Percentiles rank a stretch among this genome's conserved stretches.
These are phyloP conservation scores for Fusarium mundagurra DNA, from an alignment of 2,329 filamentous ascomycete genomes.

Conservation along the genomic window DNA sequence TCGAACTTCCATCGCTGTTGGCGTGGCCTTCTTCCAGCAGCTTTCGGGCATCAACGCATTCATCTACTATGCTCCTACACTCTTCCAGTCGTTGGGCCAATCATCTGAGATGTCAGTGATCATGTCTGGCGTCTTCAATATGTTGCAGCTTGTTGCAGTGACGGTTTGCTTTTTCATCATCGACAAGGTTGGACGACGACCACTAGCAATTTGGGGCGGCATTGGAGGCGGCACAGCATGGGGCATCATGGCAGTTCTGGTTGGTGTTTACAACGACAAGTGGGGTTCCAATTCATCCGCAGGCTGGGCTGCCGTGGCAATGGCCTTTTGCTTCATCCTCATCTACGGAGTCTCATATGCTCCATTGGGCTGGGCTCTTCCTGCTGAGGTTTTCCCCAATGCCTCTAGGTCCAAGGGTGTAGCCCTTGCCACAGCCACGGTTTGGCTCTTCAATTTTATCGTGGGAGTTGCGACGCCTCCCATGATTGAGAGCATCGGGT, in stretches of 20 bases:
- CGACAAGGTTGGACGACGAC: conserved; percentile 46
- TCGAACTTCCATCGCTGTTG: conserved; percentile 21
- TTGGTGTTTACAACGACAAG: conserved; percentile 21
- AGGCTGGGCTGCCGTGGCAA: conserved; percentile 31
- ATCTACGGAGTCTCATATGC: conserved; percentile 41
- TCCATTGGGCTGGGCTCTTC: conserved; percentile 50
- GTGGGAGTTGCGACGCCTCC: conserved; percentile 63
- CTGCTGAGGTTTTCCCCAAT: conserved; percentile 50
- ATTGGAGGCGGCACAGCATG: conserved; percentile 11
- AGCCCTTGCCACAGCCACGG: conserved; percentile 45
- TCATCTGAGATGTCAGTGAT: conserved; percentile 43
- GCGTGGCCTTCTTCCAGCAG: conserved; percentile 40
- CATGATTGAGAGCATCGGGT: conserved; percentile 60
- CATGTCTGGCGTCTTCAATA: conserved; percentile 48
- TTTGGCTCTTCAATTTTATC: conserved; percentile 51
- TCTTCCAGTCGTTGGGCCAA: conserved; percentile 44
- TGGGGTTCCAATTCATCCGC: conserved; percentile 16
- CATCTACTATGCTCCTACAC: conserved; percentile 43
- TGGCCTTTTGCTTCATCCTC: conserved; percentile 12
- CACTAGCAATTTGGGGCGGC: conserved; percentile 31
- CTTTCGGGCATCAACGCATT: conserved; percentile 31
- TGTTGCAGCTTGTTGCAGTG: conserved; percentile 45
- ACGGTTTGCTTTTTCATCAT: conserved; percentile 43
- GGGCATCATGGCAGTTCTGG: conserved; percentile 29
- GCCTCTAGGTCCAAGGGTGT: conserved; percentile 50